Conservation (phyloP, 2,329 filamentous ascomycete genomes). For the Capronia coronata region DNA sequence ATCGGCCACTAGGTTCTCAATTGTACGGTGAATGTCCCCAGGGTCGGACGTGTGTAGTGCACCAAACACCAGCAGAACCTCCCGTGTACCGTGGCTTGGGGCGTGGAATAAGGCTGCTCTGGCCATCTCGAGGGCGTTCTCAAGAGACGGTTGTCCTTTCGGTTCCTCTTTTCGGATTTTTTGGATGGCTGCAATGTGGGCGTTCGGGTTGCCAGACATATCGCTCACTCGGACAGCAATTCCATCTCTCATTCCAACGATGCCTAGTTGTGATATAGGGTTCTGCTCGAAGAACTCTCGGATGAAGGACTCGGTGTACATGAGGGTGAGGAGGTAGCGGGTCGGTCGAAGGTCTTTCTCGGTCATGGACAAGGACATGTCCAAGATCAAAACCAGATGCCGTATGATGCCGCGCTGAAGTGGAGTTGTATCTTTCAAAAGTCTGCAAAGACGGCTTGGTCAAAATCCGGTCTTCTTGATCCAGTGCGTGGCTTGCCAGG, state of each 20-base stretch:
- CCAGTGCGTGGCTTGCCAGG: no score
- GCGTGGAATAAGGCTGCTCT: conserved; percentile 87
- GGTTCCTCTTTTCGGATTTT: conserved; percentile 48
- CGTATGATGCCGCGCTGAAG: conserved; percentile 95
- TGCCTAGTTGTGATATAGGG: conserved; percentile 88
- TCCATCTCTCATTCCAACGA: conserved; percentile 89
- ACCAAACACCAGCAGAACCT: conserved; percentile 86
- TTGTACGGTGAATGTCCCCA: conserved; percentile 89
- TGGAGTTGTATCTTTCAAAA: conserved; percentile 89
- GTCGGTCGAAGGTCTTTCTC: conserved; percentile 93
- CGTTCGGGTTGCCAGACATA: conserved; percentile 82
- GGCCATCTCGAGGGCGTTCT: conserved; percentile 95
- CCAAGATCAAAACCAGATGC: conserved; percentile 84
- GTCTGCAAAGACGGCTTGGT: conserved; percentile 43
- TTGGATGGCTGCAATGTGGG: conserved; percentile 73
- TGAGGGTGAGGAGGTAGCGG: conserved; percentile 72
- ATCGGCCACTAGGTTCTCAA: conserved; percentile 69
- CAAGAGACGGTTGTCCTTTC: conserved; percentile 70
- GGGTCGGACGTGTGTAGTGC: conserved; percentile 86
- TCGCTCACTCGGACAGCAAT: conserved; percentile 79
- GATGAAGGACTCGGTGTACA: conserved; percentile 80
- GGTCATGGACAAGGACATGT: conserved; percentile 87
- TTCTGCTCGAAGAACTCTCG: conserved; percentile 97
- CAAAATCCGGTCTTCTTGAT: no score
- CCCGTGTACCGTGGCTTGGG: conserved; percentile 84